Percentiles rank a stretch among this genome's conserved stretches.
phyloP scores from a whole-genome alignment of 805 yeast genomes.

The Starmerella sp. region DNA sequence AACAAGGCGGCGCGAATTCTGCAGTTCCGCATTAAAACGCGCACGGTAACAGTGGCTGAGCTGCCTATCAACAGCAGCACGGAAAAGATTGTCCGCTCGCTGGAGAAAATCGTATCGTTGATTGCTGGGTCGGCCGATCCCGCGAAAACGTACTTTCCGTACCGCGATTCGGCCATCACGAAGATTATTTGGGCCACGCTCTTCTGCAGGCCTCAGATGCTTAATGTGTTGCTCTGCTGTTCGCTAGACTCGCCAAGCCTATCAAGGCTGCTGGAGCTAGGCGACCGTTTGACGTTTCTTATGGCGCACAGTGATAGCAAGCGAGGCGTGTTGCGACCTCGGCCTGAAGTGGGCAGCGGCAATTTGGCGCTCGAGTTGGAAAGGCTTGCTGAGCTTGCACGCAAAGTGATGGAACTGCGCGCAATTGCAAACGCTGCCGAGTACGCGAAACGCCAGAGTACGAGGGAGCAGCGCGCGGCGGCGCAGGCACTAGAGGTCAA shows the following conservation, averaged over 20 bases:
- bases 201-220: neutral
- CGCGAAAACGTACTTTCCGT: slow-evolving; percentile 4
- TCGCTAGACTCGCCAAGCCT: neutral
- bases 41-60: neutral
- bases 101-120: neutral
- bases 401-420: neutral
- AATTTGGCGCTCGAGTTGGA: neutral
- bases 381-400: neutral
- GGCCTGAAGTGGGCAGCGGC: neutral
- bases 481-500: neutral
- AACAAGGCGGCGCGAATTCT: neutral
- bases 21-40: neutral
- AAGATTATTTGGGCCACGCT: slow-evolving; percentile 1
- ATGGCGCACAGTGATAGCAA: neutral
- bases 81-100: neutral
- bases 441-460: neutral
- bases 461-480: neutral
- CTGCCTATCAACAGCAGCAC: neutral
- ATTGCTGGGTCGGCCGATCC: neutral
- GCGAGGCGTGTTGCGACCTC: neutral
- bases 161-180: neutral
- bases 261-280: neutral
- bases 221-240: neutral
- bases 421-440: neutral
- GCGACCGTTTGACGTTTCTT: neutral